These are phyloP conservation scores for Cytospora mali DNA, from an alignment of 2,329 filamentous ascomycete genomes.

Conservation along the genomic window DNA sequence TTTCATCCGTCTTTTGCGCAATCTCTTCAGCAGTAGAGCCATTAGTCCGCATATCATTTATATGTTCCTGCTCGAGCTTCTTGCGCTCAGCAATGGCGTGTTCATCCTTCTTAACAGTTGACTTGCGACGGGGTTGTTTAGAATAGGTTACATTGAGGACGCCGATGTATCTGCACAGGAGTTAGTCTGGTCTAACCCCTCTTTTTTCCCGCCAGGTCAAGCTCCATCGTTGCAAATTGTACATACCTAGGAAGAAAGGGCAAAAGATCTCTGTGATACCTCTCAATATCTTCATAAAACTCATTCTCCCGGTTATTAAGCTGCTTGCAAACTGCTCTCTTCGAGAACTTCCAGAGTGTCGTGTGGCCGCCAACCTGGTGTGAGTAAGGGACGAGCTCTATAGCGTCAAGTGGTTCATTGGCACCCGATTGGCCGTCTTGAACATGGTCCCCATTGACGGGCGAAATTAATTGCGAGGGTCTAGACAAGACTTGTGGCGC, in stretches of 20 bases:
- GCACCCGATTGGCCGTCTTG: slow-evolving; percentile 55
- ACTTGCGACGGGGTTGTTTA: slow-evolving; percentile 72
- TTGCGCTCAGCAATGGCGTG: slow-evolving; percentile 40
- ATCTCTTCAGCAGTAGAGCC: slow-evolving; percentile 29
- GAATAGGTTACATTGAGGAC: slow-evolving; percentile 96
- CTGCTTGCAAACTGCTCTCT: slow-evolving; percentile 94
- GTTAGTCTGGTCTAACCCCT: slow-evolving; percentile 32
- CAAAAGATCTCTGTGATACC: slow-evolving; percentile 84
- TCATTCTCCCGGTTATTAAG: slow-evolving; percentile 98
- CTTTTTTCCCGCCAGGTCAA: neutral
- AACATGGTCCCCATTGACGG: slow-evolving; percentile 51
- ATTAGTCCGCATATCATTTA: slow-evolving; percentile 29
- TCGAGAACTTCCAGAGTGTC: slow-evolving; percentile 93
- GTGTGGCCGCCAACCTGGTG: slow-evolving; percentile 98
- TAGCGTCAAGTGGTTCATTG: slow-evolving; percentile 76
- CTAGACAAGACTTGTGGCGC: slow-evolving; percentile 38
- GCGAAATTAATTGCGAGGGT: slow-evolving; percentile 43
- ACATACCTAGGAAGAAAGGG: slow-evolving; percentile 84
- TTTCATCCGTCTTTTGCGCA: slow-evolving; percentile 28
- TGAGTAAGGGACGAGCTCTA: slow-evolving; percentile 94
- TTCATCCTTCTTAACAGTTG: slow-evolving; percentile 55
- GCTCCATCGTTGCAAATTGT: slow-evolving; percentile 20
- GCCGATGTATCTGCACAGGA: slow-evolving; percentile 77
- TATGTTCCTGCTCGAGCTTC: slow-evolving; percentile 37
- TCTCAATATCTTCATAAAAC: slow-evolving; percentile 96